These are phyloP conservation scores for Colletotrichum graminicola DNA, from an alignment of 2,329 filamentous ascomycete genomes.

Conservation along the genomic window DNA sequence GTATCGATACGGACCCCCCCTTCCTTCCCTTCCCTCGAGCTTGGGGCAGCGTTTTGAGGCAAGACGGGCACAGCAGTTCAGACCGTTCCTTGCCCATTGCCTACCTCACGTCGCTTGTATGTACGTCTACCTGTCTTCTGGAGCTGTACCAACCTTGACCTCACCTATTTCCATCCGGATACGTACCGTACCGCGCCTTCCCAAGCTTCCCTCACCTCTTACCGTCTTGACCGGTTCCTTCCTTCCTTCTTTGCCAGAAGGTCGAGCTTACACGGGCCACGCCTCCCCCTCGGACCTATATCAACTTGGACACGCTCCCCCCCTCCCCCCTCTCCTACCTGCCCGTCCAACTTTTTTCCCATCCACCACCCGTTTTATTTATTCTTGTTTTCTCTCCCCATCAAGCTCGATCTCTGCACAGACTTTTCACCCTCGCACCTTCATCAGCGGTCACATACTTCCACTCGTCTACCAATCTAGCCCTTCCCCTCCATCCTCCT, in stretches of 20 bases:
- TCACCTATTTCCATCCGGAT: conserved; percentile 13
- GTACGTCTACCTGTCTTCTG: not conserved
- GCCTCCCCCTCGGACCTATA: conserved; percentile 35
- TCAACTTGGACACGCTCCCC: conserved; percentile 34
- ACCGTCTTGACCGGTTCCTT: conserved; percentile 17
- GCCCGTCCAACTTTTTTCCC: conserved; percentile 4
- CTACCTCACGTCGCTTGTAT: not conserved
- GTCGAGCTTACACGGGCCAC: conserved; percentile 35
- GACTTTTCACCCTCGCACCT: conserved; percentile 27
- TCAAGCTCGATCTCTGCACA: conserved; percentile 28
- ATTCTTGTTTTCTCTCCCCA: conserved; percentile 18
- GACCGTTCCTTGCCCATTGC: not conserved
- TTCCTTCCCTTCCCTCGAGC: conserved; percentile 8
- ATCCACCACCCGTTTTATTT: conserved; percentile 18
- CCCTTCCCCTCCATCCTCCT: not conserved
- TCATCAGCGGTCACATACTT: conserved; percentile 24
- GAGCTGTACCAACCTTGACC: not conserved
- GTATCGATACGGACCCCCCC: conserved; percentile 23
- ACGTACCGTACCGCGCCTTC: conserved; percentile 10
- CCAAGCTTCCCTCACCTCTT: conserved; percentile 21
- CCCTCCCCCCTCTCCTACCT: conserved; percentile 16
- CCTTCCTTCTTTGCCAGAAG: conserved; percentile 18
- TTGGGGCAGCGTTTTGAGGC: conserved; percentile 18
- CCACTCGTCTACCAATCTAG: conserved; percentile 4
- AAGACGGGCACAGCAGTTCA: not conserved